A percentile compares a stretch with the other conserved stretches of the same genome.
Evolutionary conservation across 331 rosid species (phyloP).

Genomic region (Acacia concinna): DNA sequence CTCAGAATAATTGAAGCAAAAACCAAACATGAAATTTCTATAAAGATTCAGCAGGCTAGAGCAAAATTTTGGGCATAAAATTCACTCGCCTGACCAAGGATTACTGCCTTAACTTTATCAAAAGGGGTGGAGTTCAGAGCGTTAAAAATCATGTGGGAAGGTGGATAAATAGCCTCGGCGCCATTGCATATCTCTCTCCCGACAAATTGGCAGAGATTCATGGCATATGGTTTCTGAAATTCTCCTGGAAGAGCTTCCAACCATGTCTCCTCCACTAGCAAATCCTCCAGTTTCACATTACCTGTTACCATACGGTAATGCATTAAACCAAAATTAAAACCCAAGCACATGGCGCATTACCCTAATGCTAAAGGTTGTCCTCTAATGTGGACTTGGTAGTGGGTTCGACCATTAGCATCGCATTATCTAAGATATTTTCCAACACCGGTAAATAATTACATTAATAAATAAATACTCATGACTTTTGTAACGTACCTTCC

Average conservation of each 20-base stretch:
- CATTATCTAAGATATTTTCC: neutral
- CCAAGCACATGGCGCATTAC: neutral
- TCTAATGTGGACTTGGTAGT: neutral
- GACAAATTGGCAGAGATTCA: constrained; percentile 63
- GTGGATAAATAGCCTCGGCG: constrained; percentile 60
- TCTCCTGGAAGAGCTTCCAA: constrained; percentile 65
- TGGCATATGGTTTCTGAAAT: constrained; percentile 68
- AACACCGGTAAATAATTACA: neutral
- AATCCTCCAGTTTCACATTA: constrained; percentile 56
- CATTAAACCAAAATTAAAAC: neutral
- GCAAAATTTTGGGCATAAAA: neutral
- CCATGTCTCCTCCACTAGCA: constrained; percentile 84
- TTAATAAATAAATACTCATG: too few species aligned
- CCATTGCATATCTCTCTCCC: constrained; percentile 52
- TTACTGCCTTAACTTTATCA: constrained; percentile 69
- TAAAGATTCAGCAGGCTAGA: neutral
- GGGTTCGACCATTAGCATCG: neutral
- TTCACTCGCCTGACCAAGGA: constrained; percentile 73
- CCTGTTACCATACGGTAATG: neutral
- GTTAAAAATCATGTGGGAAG: constrained; percentile 77
- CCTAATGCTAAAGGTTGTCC: neutral
- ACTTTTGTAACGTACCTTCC: constrained; percentile 33
- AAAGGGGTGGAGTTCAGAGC: constrained; percentile 90
- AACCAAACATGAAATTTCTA: neutral
- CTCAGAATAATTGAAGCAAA: neutral